These are phyloP conservation scores for Knufia petricola DNA, from an alignment of 2,329 filamentous ascomycete species.

Conservation along the genomic window DNA sequence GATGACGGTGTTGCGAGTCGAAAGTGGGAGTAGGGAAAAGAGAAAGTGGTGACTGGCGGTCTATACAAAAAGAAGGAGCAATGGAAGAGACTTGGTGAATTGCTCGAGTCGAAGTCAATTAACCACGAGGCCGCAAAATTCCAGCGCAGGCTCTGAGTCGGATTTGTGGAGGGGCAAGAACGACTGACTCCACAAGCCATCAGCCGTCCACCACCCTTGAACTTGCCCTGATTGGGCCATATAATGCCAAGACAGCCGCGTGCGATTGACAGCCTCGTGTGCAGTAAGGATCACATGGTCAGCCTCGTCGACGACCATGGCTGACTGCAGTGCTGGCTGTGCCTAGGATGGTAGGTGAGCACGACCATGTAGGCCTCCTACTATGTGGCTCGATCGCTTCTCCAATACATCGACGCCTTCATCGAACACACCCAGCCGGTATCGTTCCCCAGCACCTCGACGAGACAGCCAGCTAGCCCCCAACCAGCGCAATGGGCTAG, in stretches of 20 bases:
- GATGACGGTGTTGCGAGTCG: background rate
- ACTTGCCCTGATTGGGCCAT: background rate
- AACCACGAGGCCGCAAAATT: slow-evolving; percentile 4
- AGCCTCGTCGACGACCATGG: slow-evolving; percentile 1
- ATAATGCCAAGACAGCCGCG: background rate
- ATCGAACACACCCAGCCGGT: slow-evolving; percentile 55
- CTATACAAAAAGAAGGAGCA: slow-evolving; percentile 6
- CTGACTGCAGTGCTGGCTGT: background rate
- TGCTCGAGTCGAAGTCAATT: background rate
- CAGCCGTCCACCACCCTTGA: background rate
- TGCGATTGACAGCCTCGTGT: background rate
- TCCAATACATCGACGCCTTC: slow-evolving; percentile 59
- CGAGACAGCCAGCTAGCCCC: slow-evolving; percentile 60
- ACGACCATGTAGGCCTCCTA: slow-evolving; percentile 5
- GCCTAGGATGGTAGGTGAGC: background rate
- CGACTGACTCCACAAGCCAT: slow-evolving; percentile 8
- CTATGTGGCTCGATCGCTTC: slow-evolving; percentile 87
- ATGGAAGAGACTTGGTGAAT: slow-evolving; percentile 1
- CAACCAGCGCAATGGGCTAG: slow-evolving; percentile 49
- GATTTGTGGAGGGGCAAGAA: slow-evolving; percentile 8
- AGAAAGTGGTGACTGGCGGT: background rate
- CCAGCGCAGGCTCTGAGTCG: background rate
- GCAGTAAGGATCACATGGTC: background rate
- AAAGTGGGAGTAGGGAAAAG: background rate
- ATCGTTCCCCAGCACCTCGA: slow-evolving; percentile 62